Evolutionary conservation across 805 yeast species (phyloP).

Genomic region (Suhomyces faveliae): DNA sequence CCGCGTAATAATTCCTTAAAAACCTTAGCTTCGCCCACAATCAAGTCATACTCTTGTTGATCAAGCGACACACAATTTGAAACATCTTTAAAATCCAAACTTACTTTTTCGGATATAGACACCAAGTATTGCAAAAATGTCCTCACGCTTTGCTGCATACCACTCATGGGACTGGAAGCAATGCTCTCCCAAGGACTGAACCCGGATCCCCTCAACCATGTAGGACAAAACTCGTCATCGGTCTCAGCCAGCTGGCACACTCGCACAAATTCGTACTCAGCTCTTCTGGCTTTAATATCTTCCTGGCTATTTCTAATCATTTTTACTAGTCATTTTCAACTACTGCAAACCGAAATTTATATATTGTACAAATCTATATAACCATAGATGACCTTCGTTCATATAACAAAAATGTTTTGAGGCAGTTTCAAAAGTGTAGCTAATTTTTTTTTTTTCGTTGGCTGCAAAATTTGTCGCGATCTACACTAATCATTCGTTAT

Average conservation of each 20-base stretch:
- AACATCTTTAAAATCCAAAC: not conserved
- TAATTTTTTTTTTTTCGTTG: not conserved
- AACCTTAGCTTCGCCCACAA: not conserved
- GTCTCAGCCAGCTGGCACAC: not conserved
- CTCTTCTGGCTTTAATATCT: not conserved
- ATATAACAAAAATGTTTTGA: not conserved
- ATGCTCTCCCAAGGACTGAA: not conserved
- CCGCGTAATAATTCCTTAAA: not conserved
- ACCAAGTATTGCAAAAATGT: not conserved
- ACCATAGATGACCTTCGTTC: not conserved
- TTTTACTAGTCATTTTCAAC: not conserved
- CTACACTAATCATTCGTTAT: not conserved
- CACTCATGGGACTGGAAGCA: not conserved
- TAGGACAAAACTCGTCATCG: conserved; percentile 5
- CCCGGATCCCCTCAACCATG: conserved; percentile 5
- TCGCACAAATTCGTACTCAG: not conserved
- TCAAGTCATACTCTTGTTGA: not conserved
- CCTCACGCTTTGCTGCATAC: not conserved
- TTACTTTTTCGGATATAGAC: not conserved
- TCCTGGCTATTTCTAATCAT: not conserved
- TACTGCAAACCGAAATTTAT: not conserved
- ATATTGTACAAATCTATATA: not conserved
- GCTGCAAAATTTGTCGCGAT: not conserved
- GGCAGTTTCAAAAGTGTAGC: conserved; percentile 1
- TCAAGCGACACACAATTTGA: not conserved